A percentile compares a stretch with the other conserved stretches of the same genome.
Conservation (phyloP, 2,329 filamentous ascomycete species). For the Diaporthe longicolla region DNA sequence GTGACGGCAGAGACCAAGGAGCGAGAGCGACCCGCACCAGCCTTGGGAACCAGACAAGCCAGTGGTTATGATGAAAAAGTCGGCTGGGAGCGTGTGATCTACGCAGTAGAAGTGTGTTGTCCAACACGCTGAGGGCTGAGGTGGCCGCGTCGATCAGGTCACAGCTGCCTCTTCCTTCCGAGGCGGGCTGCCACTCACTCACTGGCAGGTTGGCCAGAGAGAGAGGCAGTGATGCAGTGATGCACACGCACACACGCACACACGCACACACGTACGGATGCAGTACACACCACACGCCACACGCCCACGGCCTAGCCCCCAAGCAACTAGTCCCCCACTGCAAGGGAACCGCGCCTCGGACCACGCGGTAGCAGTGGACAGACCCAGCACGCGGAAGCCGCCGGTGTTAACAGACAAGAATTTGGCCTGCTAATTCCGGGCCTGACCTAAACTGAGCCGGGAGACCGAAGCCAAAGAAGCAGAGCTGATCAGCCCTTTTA, state of each 20-base stretch:
- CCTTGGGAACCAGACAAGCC: not conserved
- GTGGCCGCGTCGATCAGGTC: slow-evolving; percentile 32
- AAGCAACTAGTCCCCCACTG: not conserved
- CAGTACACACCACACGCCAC: slow-evolving; percentile 1
- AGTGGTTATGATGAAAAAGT: not conserved
- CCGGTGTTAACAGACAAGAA: slow-evolving; percentile 12
- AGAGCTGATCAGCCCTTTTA: slow-evolving; percentile 20
- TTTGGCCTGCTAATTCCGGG: slow-evolving; percentile 24
- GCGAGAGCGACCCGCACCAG: slow-evolving; percentile 9
- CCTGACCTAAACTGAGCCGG: slow-evolving; percentile 17
- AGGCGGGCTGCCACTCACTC: not conserved
- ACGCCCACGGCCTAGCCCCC: not conserved
- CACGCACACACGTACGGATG: too few relatives aligned
- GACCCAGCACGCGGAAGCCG: slow-evolving; percentile 9
- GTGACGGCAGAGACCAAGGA: slow-evolving; percentile 3
- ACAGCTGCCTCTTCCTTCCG: slow-evolving; percentile 19
- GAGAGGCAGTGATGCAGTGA: not conserved
- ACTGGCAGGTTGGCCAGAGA: too few relatives aligned
- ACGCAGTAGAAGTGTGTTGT: slow-evolving; percentile 24
- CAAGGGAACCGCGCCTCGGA: slow-evolving; percentile 12
- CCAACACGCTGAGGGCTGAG: slow-evolving; percentile 15
- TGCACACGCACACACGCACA: too few relatives aligned
- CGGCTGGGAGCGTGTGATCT: slow-evolving; percentile 30
- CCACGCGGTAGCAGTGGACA: slow-evolving; percentile 26
- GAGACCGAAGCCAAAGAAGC: slow-evolving; percentile 25